Evolutionary conservation across 1,139 yeast species (phyloP), one percentile per base, ranked within the genome.

Genomic region (Scheffersomyces illinoinensis): DNA sequence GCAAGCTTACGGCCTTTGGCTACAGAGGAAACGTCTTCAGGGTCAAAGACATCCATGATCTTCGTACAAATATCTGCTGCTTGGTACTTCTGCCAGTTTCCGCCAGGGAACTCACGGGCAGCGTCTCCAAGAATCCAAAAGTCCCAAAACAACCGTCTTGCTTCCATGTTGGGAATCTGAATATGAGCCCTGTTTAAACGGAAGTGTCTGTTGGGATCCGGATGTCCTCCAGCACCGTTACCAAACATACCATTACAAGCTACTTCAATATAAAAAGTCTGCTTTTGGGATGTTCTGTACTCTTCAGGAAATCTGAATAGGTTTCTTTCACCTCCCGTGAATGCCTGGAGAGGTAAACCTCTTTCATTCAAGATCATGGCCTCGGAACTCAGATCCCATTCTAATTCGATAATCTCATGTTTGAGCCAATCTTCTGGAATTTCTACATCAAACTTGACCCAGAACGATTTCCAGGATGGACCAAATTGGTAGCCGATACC

Each of bases 211-310:
- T 91, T 87, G 8, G 92, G 91, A 62, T 85, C 85, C 39, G 89
- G 90, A 50, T 74, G 74, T 4, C 89, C 87, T 52, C 83, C 86
- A 58, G 74, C 76, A 52, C 93, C 92, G 64, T 88, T 85, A 43
- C 99, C 99, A 73, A 90, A 90, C 96, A 95, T 93, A 23, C 97
- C 96, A 74, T 95, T 95, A 73, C 98, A 93, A 20, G 96, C 91
- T 69, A 92, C 89, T 72, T 95, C 99, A 58, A 95, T 77, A 73
- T 90, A 95, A 68, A 93, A 91, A 63, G 81, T 83, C 57, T 79
- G 80, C 49, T 74, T 68, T 7, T 76, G 75, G 17, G 73, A 62
- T 53, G 73, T 76, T 82, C 87, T 81, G 64, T 71, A 76, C 21
- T 75, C 76, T 23, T 77, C 68, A 1, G 97, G 96, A 53, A 95